Conservation (phyloP, 768 basidiomycete species). For the Pulveroboletus ravenelii region DNA sequence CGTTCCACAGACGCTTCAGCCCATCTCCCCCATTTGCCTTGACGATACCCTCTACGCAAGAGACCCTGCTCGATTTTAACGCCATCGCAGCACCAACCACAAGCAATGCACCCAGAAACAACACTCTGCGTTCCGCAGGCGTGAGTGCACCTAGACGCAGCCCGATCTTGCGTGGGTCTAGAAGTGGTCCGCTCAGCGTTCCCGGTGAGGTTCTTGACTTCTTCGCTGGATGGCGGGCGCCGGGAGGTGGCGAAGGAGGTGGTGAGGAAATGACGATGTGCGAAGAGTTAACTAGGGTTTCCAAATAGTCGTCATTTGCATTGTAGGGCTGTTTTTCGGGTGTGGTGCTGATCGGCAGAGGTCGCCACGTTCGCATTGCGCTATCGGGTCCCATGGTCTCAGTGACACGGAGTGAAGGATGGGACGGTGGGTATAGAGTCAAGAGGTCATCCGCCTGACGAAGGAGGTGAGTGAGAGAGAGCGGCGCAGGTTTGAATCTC, state of each 20-base stretch:
- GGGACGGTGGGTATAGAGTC: slow-evolving; percentile 52
- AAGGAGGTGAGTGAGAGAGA: slow-evolving; percentile 50
- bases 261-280: slow-evolving; percentile 24
- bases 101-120: slow-evolving; percentile 63
- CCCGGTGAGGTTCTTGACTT: slow-evolving; percentile 15
- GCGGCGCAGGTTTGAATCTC: slow-evolving; percentile 21
- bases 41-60: slow-evolving; percentile 12
- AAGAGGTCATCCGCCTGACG: slow-evolving; percentile 55
- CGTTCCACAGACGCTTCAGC: slow-evolving; percentile 24
- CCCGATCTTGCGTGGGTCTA: slow-evolving; percentile 16
- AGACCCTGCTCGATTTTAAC: slow-evolving; percentile 15
- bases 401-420: slow-evolving; percentile 48
- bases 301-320: slow-evolving; percentile 25
- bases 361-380: slow-evolving; percentile 65
- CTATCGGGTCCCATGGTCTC: slow-evolving; percentile 77
- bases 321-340: slow-evolving; percentile 23
- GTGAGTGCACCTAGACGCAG: slow-evolving; percentile 25
- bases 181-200: slow-evolving; percentile 2
- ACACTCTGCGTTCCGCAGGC: slow-evolving; percentile 23
- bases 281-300: slow-evolving; percentile 21
- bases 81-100: slow-evolving; percentile 70
- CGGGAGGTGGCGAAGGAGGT: slow-evolving; percentile 18
- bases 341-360: slow-evolving; percentile 26
- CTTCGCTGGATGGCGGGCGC: slow-evolving; percentile 12
- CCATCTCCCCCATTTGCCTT: slow-evolving; percentile 14